These are phyloP conservation scores for Fraxinus anomala DNA, from an alignment of 257 asterid genomes.

Conservation along the genomic window DNA sequence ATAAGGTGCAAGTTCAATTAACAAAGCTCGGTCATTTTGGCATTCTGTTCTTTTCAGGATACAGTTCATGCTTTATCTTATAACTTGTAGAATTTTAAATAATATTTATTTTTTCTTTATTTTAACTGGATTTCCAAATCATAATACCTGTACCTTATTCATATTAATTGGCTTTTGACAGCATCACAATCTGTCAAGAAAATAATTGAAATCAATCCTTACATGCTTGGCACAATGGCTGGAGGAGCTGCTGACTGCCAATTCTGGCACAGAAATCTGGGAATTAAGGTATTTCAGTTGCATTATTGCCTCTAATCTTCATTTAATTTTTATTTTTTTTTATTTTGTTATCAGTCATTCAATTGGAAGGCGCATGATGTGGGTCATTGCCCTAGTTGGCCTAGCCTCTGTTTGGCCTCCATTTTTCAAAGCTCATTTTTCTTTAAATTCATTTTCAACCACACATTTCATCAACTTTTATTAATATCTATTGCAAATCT, in stretches of 20 bases:
- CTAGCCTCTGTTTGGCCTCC: not conserved
- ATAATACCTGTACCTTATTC: not conserved
- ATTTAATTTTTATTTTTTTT: not conserved
- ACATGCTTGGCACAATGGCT: slow-evolving; percentile 98
- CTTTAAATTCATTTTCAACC: too few species aligned
- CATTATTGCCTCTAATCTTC: slow-evolving; percentile 5
- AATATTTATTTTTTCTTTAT: not conserved
- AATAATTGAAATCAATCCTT: slow-evolving; percentile 85
- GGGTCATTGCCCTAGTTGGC: not conserved
- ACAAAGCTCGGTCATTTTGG: not conserved
- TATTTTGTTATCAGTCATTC: not conserved
- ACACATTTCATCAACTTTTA: too few species aligned
- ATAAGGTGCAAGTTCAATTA: not conserved
- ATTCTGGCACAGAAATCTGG: slow-evolving; percentile 90
- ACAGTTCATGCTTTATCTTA: not conserved
- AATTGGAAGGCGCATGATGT: not conserved
- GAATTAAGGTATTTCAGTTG: slow-evolving; percentile 58
- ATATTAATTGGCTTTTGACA: slow-evolving; percentile 29
- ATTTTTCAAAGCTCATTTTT: too few species aligned
- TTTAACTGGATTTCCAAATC: not conserved
- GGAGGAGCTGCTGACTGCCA: slow-evolving; percentile 99
- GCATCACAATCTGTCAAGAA: slow-evolving; percentile 93
- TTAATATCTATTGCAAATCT: too few species aligned
- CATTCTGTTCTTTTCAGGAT: not conserved
- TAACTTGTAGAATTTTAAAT: not conserved